phyloP scores from a whole-genome alignment of 352 stramenopile genomes.

The Globisporangium recalcitrans region DNA sequence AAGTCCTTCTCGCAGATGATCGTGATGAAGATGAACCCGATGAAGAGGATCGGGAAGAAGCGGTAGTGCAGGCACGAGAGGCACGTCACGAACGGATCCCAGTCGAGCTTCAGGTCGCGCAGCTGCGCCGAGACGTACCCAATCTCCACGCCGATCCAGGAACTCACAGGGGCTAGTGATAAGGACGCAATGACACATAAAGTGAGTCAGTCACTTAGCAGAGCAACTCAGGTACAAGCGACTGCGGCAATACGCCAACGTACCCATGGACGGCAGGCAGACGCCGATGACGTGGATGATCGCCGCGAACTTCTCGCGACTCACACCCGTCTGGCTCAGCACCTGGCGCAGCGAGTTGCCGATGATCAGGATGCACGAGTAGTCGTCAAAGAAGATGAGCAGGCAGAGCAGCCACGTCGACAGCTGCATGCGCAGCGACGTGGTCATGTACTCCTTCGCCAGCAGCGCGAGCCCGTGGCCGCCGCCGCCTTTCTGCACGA shows the following conservation, averaged over 20 bases:
- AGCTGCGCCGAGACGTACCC: constrained; percentile 81
- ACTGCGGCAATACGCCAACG: constrained; percentile 16
- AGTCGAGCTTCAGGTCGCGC: constrained; percentile 70
- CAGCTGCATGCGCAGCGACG: constrained; percentile 77
- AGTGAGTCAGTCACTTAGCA: background rate
- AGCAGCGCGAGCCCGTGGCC: constrained; percentile 77
- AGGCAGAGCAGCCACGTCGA: constrained; percentile 79
- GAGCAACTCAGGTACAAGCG: background rate
- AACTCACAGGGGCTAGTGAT: constrained; percentile 67
- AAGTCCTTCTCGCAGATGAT: constrained; percentile 88
- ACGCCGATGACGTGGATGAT: constrained; percentile 88
- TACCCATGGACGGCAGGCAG: constrained; percentile 83
- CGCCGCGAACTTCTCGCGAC: constrained; percentile 84
- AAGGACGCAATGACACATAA: background rate
- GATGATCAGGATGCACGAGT: constrained; percentile 89
- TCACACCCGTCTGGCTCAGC: constrained; percentile 77
- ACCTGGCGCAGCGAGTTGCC: constrained; percentile 83
- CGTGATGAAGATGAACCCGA: constrained; percentile 88
- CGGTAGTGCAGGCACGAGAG: constrained; percentile 81
- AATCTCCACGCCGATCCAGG: constrained; percentile 89
- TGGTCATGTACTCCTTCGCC: constrained; percentile 80
- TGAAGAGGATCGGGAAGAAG: constrained; percentile 87
- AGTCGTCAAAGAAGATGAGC: constrained; percentile 92
- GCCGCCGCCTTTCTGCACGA: constrained; percentile 87
- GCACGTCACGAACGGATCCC: constrained; percentile 85